Base-by-base conservation (phyloP, 129 eudicot species). In the Lactuca sativa region DNA sequence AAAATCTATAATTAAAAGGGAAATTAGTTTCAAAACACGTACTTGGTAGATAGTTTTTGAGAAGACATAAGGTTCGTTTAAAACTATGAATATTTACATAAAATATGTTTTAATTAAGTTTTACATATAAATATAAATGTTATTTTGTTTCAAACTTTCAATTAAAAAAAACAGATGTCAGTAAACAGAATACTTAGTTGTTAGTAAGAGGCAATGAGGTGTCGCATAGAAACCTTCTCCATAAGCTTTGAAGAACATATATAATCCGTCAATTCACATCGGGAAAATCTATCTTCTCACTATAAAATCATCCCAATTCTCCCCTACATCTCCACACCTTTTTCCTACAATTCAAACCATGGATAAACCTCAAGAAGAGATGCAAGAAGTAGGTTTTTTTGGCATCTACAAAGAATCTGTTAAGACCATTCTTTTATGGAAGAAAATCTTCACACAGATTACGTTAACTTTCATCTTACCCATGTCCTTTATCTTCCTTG, bases 361-460 rank as follows among this genome's bases (percentile, higher is more conserved):
- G 90, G 88, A 90, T 32, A 77, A 55, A 64, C 82, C 77, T 15
- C 95, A 84, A 80, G 88, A 88, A 82, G 86, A 85, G 12, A 74
- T 85, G 75, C 90, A 82, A 59, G 80, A 65, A 41, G 61, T 88
- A 14, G 95, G 95, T 16, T 30, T 80, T 66, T 80, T 75, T 64
- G 95, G 84, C 43, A 82, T 88, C 69, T 79, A 57, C 81, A 63
- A 41, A 53, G 90, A 88, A 69, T 52, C 88, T 44, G 17, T 51
- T 84, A 82, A 77, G 6, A 74, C 84, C 76, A 68, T 82, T 15
- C 14, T 61, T 49, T 32, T 56, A 52, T 80, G 72, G 69, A 64
- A 75, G 32, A 82, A 72, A 56, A 65, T 85, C 76, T 85, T 88
- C 77, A 65, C 64, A 71, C 86, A 80, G 6, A 80, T 88, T 33